Conservation (phyloP, 805 yeast species). For the Cephaloascus fragrans region DNA sequence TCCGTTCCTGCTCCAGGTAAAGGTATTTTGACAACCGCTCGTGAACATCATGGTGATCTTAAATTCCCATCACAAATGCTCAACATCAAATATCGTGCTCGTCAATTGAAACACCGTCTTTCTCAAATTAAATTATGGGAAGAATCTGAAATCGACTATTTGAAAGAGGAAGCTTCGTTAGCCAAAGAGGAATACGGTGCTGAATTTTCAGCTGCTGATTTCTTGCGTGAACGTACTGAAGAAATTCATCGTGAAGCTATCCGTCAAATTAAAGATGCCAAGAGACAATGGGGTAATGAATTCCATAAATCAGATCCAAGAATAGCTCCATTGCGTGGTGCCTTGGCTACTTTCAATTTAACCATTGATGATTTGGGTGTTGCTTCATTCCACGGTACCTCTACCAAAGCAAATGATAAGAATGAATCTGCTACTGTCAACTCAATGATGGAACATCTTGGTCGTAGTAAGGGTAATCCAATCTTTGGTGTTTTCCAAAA, state of each 20-base stretch:
- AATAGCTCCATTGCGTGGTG: slow-evolving; percentile 95
- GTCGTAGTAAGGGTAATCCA: slow-evolving; percentile 96
- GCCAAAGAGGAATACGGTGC: slow-evolving; percentile 42
- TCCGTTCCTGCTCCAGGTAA: slow-evolving; percentile 99
- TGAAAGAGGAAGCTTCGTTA: slow-evolving; percentile 61
- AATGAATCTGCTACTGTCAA: slow-evolving; percentile 91
- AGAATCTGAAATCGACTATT: slow-evolving; percentile 64
- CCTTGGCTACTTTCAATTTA: slow-evolving; percentile 87
- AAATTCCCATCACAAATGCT: slow-evolving; percentile 73
- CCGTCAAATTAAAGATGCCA: slow-evolving; percentile 80
- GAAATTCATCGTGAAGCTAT: slow-evolving; percentile 79
- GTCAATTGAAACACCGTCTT: slow-evolving; percentile 79
- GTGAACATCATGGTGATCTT: slow-evolving; percentile 78
- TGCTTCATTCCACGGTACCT: slow-evolving; percentile 98
- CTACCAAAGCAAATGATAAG: slow-evolving; percentile 97
- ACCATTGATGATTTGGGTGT: slow-evolving; percentile 93
- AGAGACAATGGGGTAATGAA: slow-evolving; percentile 90
- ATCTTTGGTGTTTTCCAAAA: slow-evolving; percentile 98
- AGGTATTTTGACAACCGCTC: slow-evolving; percentile 97
- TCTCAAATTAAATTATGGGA: slow-evolving; percentile 76
- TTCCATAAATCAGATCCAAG: slow-evolving; percentile 87
- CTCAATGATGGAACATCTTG: slow-evolving; percentile 88
- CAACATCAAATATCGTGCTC: slow-evolving; percentile 85
- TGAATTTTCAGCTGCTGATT: slow-evolving; percentile 33
- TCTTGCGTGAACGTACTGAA: slow-evolving; percentile 75